Evolutionary conservation across 768 basidiomycete genomes (phyloP), one percentile per base, ranked within the genome.

Genomic region (Panaeolus papilionaceus): DNA sequence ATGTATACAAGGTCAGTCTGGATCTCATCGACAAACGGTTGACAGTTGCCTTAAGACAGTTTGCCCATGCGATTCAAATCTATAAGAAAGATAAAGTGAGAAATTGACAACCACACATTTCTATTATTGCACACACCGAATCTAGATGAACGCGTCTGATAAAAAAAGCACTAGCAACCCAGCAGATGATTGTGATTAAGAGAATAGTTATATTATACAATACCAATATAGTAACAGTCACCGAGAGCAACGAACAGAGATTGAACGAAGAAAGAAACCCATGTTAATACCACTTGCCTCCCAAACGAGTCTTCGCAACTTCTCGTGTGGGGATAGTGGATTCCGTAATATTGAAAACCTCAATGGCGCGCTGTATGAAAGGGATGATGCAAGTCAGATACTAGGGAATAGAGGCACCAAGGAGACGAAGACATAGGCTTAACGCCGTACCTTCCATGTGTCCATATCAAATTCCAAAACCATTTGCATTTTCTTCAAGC

Each of bases 391-490:
- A 37, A 65, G 64, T 51, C 39, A 54, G 49, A 37, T 12, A 49
- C 18, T 7, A 33, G 37, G 54, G 66, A 49, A 4, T 18, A 14
- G 16, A 16, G 61, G n/a, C 37, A 38, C 42, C n/a, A 61, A 20
- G 51, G 66, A n/a, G 47, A 8, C 11, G 49, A 12, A 44, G 39
- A 16, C 18, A 44, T 14, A 18, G 45, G 20, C 37, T 40, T 39
- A 44, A 26, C n/a, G 14, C 76, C 84, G 62, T 70, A 95, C 96
- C 86, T 85, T 79, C 96, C 96, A 99, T 0, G 91, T 90, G 3
- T 88, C 86, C 88, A 93, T 90, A 71, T 97, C 96, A 72, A 98
- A 89, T 76, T 98, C 96, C 70, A 98, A 83, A 0, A 99, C 92
- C 69, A 95, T 86, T 76, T 99, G 97, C 54, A 88, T 86, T 74